A percentile compares a stretch with the other conserved stretches of the same genome.
phyloP scores from a whole-genome alignment of 805 yeast genomes.

The Candida pseudoglaebosa region DNA sequence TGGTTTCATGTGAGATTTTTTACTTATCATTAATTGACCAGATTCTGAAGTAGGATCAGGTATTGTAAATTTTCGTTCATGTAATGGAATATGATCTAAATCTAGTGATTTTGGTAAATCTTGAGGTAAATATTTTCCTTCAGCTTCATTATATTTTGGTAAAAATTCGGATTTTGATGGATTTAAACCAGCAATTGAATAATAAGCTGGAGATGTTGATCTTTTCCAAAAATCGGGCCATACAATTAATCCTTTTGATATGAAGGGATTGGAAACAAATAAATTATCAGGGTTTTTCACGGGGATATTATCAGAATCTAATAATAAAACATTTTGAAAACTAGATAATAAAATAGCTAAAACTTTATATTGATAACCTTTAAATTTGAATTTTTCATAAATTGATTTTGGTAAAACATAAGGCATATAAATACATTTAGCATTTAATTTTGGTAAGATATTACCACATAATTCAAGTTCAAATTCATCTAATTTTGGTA shows the following conservation, averaged over 20 bases:
- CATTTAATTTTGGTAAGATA: slow-evolving; percentile 35
- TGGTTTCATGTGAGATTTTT: slow-evolving; percentile 34
- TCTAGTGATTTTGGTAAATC: slow-evolving; percentile 5
- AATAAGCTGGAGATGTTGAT: slow-evolving; percentile 70
- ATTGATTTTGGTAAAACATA: slow-evolving; percentile 20
- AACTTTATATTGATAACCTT: slow-evolving; percentile 42
- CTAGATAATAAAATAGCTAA: slow-evolving; percentile 41
- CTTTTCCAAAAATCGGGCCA: slow-evolving; percentile 94
- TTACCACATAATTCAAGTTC: slow-evolving; percentile 55
- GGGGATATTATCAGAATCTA: slow-evolving; percentile 78
- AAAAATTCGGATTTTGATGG: slow-evolving; percentile 24
- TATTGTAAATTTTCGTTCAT: slow-evolving; percentile 27
- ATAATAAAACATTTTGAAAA: slow-evolving; percentile 64
- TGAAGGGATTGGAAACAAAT: slow-evolving; percentile 56
- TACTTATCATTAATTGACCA: slow-evolving; percentile 41
- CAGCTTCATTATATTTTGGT: slow-evolving; percentile 31
- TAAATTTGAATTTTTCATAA: slow-evolving; percentile 32
- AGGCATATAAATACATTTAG: slow-evolving; percentile 37
- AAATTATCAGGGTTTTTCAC: slow-evolving; percentile 58
- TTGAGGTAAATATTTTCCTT: slow-evolving; percentile 15
- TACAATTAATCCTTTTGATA: slow-evolving; percentile 48
- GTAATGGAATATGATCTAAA: slow-evolving; percentile 23
- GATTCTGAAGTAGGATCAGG: slow-evolving; percentile 35
- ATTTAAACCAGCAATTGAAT: slow-evolving; percentile 58
- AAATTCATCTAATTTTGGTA: slow-evolving; percentile 67